Conservation (phyloP, 345 rosid species). For the Erodium maritimum region DNA sequence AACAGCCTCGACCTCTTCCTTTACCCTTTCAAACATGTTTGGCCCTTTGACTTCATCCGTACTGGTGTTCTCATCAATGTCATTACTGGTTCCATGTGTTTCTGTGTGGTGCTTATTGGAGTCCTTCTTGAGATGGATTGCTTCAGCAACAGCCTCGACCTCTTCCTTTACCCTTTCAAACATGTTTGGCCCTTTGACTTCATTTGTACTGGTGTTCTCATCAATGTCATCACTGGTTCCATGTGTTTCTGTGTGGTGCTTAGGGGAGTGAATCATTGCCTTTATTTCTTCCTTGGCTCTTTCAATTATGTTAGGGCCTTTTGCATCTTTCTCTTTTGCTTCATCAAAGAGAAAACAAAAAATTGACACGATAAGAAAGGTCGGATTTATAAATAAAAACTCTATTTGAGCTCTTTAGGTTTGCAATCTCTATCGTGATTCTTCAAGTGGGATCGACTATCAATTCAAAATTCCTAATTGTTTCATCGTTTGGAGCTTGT, state of each 20-base stretch:
- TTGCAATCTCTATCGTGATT: not conserved
- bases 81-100: constrained; percentile 42
- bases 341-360: not conserved
- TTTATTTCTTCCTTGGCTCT: constrained; percentile 30
- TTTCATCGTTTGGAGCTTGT: too few species aligned
- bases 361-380: not conserved
- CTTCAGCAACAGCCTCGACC: constrained; percentile 19
- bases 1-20: constrained; percentile 26
- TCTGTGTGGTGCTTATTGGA: constrained; percentile 19
- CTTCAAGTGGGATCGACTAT: not conserved
- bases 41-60: constrained; percentile 39
- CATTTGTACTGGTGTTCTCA: constrained; percentile 26
- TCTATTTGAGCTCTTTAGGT: not conserved
- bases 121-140: constrained; percentile 29
- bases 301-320: constrained; percentile 24
- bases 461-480: too few species aligned
- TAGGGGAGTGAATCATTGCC: constrained; percentile 13
- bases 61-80: constrained; percentile 33
- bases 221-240: constrained; percentile 46
- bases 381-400: not conserved
- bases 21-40: constrained; percentile 26
- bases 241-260: constrained; percentile 31
- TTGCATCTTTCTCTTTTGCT: constrained; percentile 16
- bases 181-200: constrained; percentile 39
- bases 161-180: constrained; percentile 31